These are phyloP conservation scores for Yarrowia osloensis DNA, from an alignment of 805 yeast genomes.

Conservation along the genomic window DNA sequence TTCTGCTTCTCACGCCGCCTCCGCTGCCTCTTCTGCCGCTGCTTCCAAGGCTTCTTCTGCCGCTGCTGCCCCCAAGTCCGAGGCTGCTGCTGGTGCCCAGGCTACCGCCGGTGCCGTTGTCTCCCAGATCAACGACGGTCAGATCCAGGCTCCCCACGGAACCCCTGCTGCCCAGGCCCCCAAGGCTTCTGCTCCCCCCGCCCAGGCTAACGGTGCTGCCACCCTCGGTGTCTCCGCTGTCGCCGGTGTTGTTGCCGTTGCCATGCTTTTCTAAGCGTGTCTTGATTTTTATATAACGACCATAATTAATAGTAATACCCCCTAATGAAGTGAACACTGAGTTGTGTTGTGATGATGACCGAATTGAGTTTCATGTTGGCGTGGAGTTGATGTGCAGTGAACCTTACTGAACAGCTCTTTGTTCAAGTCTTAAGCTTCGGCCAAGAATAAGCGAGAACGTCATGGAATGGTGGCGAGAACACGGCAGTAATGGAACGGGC, in stretches of 20 bases:
- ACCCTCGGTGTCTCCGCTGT: conserved; percentile 16
- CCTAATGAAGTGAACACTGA: background rate
- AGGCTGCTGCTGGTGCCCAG: background rate
- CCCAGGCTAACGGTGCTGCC: conserved; percentile 29
- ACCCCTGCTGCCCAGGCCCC: conserved; percentile 12
- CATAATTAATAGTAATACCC: conserved; percentile 5
- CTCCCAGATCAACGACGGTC: conserved; percentile 25
- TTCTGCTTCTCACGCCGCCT: background rate
- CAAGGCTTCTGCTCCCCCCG: conserved; percentile 3
- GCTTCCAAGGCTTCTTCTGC: background rate
- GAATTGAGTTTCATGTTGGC: background rate
- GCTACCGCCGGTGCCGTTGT: conserved; percentile 5
- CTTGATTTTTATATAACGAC: background rate
- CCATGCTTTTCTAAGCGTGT: conserved; percentile 20
- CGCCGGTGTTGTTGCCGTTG: conserved; percentile 23
- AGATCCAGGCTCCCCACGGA: conserved; percentile 12
- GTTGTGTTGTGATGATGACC: too few species aligned
- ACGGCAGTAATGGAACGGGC: too few species aligned
- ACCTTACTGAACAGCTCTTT: too few species aligned
- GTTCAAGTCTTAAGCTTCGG: too few species aligned
- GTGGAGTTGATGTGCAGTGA: background rate
- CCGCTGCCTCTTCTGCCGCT: background rate
- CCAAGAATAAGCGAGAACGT: background rate
- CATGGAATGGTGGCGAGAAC: background rate
- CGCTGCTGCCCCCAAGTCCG: conserved; percentile 4